Conservation (phyloP, 2,329 filamentous ascomycete genomes). For the Pyrenochaeta sp. region DNA sequence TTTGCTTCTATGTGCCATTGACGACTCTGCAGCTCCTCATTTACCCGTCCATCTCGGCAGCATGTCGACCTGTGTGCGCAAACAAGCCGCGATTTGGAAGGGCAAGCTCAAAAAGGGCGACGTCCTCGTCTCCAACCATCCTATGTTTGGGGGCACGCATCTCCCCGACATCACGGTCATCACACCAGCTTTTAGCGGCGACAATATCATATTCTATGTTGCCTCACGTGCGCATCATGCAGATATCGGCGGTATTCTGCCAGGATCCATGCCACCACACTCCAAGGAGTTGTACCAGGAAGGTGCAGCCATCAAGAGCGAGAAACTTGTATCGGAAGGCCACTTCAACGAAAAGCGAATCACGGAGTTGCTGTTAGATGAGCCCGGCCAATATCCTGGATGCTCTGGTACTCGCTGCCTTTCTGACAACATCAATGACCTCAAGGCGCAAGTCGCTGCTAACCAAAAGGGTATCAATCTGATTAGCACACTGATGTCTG, state of each 20-base stretch:
- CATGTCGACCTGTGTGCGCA: slow-evolving; percentile 84
- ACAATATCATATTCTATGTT: slow-evolving; percentile 82
- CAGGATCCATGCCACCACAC: slow-evolving; percentile 83
- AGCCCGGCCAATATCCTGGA: slow-evolving; percentile 77
- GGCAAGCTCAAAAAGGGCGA: slow-evolving; percentile 80
- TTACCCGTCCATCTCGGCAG: slow-evolving; percentile 82
- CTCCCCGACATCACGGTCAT: slow-evolving; percentile 83
- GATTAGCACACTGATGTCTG: slow-evolving; percentile 76
- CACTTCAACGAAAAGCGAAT: slow-evolving; percentile 81
- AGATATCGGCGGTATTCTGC: slow-evolving; percentile 83
- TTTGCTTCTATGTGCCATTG: slow-evolving; percentile 5
- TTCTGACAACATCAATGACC: slow-evolving; percentile 83
- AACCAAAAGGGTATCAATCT: slow-evolving; percentile 86
- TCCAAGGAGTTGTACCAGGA: slow-evolving; percentile 68
- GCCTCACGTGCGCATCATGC: slow-evolving; percentile 83
- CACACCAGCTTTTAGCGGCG: slow-evolving; percentile 78
- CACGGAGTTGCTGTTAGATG: slow-evolving; percentile 73
- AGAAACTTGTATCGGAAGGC: slow-evolving; percentile 77
- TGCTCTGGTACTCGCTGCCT: slow-evolving; percentile 82
- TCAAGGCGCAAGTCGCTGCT: slow-evolving; percentile 86
- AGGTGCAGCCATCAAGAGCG: slow-evolving; percentile 63
- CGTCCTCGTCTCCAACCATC: slow-evolving; percentile 84
- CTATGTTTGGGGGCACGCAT: slow-evolving; percentile 84
- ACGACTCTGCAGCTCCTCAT: slow-evolving; percentile 67
- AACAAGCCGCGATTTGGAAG: slow-evolving; percentile 81